Percentiles rank a stretch among this genome's conserved stretches.
Conservation (phyloP, 805 yeast species). For the Pichia nanzhaoensis region DNA sequence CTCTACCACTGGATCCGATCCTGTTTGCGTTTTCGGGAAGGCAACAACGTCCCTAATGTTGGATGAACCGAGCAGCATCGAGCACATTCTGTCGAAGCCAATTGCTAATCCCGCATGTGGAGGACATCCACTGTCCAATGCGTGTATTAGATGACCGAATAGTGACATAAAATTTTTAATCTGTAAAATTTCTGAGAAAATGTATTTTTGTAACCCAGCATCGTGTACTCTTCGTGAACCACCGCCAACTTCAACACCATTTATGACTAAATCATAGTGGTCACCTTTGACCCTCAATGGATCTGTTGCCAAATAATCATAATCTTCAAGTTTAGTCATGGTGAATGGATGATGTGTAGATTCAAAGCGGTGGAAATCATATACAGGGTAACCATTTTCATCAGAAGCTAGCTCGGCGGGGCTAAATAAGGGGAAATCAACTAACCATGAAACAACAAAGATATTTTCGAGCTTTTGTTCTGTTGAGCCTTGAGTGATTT, state of each 20-base stretch:
- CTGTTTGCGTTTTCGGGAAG: constrained; percentile 88
- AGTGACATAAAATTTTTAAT: constrained; percentile 52
- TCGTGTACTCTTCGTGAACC: constrained; percentile 96
- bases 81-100: constrained; percentile 89
- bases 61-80: constrained; percentile 72
- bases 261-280: constrained; percentile 89
- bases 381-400: constrained; percentile 47
- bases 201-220: constrained; percentile 63
- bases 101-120: constrained; percentile 98
- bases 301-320: constrained; percentile 41
- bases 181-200: constrained; percentile 58
- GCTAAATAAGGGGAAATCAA: constrained; percentile 86
- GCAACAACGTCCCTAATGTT: constrained; percentile 92
- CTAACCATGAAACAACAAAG: constrained; percentile 75
- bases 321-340: constrained; percentile 73
- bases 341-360: constrained; percentile 98
- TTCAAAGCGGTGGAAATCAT: constrained; percentile 40
- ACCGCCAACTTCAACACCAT: constrained; percentile 96
- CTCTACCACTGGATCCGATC: constrained; percentile 80
- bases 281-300: constrained; percentile 75
- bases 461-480: constrained; percentile 25
- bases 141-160: constrained; percentile 81
- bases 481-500: constrained; percentile 16
- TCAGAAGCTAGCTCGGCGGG: constrained; percentile 46
- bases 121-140: constrained; percentile 88